A percentile compares a stretch with the other conserved stretches of the same genome.
Evolutionary conservation across 2,329 filamentous ascomycete species (phyloP).

Genomic region (Paraphoma chrysanthemicola): DNA sequence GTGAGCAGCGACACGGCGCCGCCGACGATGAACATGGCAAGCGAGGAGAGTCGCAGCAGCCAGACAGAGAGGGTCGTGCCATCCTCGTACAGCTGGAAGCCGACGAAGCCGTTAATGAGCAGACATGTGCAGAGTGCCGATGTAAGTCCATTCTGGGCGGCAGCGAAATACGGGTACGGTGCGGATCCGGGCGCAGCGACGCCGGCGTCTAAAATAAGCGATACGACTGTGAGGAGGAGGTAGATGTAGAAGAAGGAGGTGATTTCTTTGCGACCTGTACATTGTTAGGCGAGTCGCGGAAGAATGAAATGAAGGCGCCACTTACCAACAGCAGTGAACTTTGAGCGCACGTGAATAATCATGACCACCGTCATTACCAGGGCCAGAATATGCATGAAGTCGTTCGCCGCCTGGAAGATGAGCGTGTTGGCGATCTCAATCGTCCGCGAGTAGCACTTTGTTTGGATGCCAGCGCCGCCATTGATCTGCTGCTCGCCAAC

Average conservation of each 20-base stretch:
- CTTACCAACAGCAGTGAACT: conserved; percentile 96
- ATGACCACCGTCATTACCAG: conserved; percentile 94
- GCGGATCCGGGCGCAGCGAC: conserved; percentile 83
- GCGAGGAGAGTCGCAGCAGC: conserved; percentile 81
- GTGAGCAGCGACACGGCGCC: conserved; percentile 89
- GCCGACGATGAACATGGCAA: conserved; percentile 82
- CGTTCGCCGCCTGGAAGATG: conserved; percentile 92
- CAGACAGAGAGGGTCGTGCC: conserved; percentile 92
- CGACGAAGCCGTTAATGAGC: conserved; percentile 96
- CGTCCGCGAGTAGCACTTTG: conserved; percentile 90
- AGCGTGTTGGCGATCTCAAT: conserved; percentile 98
- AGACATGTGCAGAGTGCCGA: conserved; percentile 89
- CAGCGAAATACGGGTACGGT: conserved; percentile 90
- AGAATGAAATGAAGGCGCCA: conserved; percentile 57
- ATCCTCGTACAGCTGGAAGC: conserved; percentile 98
- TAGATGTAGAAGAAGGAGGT: conserved; percentile 98
- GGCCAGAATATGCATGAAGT: conserved; percentile 90
- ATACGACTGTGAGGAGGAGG: conserved; percentile 86
- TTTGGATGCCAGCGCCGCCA: conserved; percentile 78
- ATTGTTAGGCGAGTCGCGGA: conserved; percentile 49
- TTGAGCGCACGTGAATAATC: conserved; percentile 95
- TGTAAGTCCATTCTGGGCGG: conserved; percentile 81
- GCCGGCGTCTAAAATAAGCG: conserved; percentile 89
- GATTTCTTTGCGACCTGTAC: conserved; percentile 69
- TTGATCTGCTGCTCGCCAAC: conserved; percentile 77